These are phyloP conservation scores for Funneliformis mosseae DNA, from an alignment of 192 early-diverging fungal species.

Conservation along the genomic window DNA sequence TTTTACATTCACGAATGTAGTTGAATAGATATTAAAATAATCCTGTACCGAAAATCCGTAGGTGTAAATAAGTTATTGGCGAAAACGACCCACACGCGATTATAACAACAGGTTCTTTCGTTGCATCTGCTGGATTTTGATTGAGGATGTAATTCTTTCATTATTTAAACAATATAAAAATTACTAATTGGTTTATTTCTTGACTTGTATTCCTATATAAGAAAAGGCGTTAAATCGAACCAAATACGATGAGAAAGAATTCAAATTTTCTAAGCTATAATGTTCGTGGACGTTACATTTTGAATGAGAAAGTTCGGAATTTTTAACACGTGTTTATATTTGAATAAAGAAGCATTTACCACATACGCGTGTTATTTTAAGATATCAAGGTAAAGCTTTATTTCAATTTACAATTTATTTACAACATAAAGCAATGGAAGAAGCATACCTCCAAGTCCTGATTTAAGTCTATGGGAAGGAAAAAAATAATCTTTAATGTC, in stretches of 20 bases:
- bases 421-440: not conserved
- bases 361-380: not conserved
- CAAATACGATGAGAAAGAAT: not conserved
- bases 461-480: slow-evolving; percentile 21
- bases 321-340: not conserved
- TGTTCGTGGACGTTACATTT: not conserved
- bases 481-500: slow-evolving; percentile 27
- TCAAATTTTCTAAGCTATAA: not conserved
- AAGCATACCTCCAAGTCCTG: not conserved
- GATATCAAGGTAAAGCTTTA: not conserved
- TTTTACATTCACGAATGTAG: not conserved
- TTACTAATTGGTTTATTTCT: not conserved
- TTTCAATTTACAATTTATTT: not conserved
- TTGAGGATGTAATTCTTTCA: slow-evolving; percentile 18
- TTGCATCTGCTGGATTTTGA: slow-evolving; percentile 49
- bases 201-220: not conserved
- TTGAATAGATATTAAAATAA: not conserved
- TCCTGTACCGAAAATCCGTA: slow-evolving; percentile 95
- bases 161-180: not conserved
- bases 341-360: not conserved
- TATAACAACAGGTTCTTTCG: slow-evolving; percentile 81
- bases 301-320: not conserved
- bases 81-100: slow-evolving; percentile 97
- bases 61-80: slow-evolving; percentile 95
- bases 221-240: slow-evolving; percentile 4